Percentiles rank a stretch among this genome's conserved stretches.
Evolutionary conservation across 768 basidiomycete species (phyloP).

Genomic region (Collybia sordida): DNA sequence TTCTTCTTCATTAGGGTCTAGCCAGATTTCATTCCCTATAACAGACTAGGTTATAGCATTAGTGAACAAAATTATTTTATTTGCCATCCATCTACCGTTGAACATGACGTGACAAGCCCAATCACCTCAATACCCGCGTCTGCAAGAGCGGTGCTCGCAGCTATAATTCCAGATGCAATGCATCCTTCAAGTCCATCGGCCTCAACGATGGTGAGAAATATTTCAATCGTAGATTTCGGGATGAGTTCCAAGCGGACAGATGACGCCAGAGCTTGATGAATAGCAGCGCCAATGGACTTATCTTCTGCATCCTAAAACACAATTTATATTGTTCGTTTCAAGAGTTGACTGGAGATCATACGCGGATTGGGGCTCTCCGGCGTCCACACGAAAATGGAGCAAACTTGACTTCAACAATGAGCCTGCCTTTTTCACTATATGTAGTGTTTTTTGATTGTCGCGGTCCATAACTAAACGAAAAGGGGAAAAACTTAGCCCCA

Average conservation of each 20-base stretch:
- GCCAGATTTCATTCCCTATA: conserved; percentile 57
- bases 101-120: conserved; percentile 83
- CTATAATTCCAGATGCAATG: conserved; percentile 82
- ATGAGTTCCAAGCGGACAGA: conserved; percentile 84
- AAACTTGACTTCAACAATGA: conserved; percentile 97
- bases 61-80: too few species aligned
- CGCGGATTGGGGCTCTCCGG: conserved; percentile 83
- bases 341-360: conserved; percentile 37
- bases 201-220: conserved; percentile 88
- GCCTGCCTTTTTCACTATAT: conserved; percentile 84
- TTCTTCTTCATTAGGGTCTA: conserved; percentile 83
- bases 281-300: conserved; percentile 74
- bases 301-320: conserved; percentile 87
- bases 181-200: conserved; percentile 90
- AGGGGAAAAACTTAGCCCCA: conserved; percentile 7
- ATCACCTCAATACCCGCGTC: conserved; percentile 92
- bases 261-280: conserved; percentile 83
- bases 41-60: conserved; percentile 44
- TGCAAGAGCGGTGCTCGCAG: conserved; percentile 87
- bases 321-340: conserved; percentile 15
- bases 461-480: conserved; percentile 66
- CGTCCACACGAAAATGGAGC: conserved; percentile 86
- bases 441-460: conserved; percentile 77
- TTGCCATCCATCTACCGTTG: conserved; percentile 53
- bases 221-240: conserved; percentile 93